A percentile compares a stretch with the other conserved stretches of the same genome.
phyloP scores from a whole-genome alignment of 1,284 basidiomycete species.

The Puccinia coronata region DNA sequence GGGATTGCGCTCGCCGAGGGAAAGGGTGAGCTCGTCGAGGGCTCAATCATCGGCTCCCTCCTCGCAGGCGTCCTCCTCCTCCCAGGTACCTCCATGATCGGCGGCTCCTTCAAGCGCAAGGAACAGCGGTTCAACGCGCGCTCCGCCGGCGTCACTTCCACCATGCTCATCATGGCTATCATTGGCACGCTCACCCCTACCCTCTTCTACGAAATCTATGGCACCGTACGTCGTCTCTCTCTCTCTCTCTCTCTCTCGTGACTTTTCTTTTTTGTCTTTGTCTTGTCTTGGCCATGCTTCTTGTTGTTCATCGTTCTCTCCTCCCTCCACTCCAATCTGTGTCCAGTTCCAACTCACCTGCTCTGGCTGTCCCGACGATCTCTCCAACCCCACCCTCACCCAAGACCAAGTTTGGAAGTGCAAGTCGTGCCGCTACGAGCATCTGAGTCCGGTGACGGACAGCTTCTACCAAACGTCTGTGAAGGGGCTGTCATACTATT shows the following conservation, averaged over 20 bases:
- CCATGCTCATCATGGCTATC: conserved; percentile 99
- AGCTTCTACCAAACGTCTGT: conserved; percentile 96
- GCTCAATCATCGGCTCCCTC: conserved; percentile 89
- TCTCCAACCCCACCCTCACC: conserved; percentile 52
- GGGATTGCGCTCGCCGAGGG: conserved; percentile 80
- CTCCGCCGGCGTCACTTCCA: conserved; percentile 95
- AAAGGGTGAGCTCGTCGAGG: conserved; percentile 93
- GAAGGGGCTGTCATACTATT: conserved; percentile 90
- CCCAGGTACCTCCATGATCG: conserved; percentile 96
- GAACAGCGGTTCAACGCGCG: conserved; percentile 98
- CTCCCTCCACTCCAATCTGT: conserved; percentile 48
- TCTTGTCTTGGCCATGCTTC: background rate
- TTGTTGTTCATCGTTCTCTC: conserved; percentile 14
- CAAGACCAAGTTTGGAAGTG: conserved; percentile 74
- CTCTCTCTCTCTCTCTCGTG: background rate
- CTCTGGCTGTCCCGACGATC: conserved; percentile 73
- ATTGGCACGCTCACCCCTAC: conserved; percentile 95
- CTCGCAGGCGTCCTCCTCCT: conserved; percentile 94
- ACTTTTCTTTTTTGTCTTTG: background rate
- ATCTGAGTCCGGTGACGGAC: conserved; percentile 86
- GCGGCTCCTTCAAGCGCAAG: conserved; percentile 85
- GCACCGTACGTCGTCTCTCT: conserved; percentile 72
- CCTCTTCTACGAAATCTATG: conserved; percentile 97
- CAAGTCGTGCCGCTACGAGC: conserved; percentile 89
- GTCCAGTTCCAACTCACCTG: conserved; percentile 96